Percentiles rank a stretch among this genome's conserved stretches.
phyloP scores from a whole-genome alignment of 1,284 basidiomycete genomes.

The Pascua guehoae region DNA sequence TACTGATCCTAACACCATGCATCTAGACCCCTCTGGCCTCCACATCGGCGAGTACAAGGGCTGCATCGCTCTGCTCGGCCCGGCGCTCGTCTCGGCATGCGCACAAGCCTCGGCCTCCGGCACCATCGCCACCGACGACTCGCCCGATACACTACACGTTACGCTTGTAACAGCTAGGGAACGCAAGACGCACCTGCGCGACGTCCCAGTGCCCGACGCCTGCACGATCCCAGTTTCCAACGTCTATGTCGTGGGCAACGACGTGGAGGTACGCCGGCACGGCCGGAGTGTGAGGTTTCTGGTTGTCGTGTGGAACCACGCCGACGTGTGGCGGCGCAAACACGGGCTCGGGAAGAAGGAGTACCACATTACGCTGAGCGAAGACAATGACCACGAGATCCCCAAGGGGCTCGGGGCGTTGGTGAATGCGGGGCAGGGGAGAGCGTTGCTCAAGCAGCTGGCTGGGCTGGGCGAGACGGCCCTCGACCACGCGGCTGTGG shows the following conservation, averaged over 20 bases:
- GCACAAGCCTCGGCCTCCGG: too few relatives aligned
- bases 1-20: not conserved
- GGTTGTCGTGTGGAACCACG: conserved; percentile 59
- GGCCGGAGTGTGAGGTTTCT: conserved; percentile 49
- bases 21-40: not conserved
- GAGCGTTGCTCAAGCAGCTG: conserved; percentile 49
- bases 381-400: conserved; percentile 51
- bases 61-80: conserved; percentile 12
- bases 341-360: conserved; percentile 55
- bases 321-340: conserved; percentile 54
- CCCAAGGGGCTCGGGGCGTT: conserved; percentile 48
- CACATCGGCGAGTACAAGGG: conserved; percentile 8
- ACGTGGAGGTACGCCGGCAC: conserved; percentile 8
- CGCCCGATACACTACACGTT: not conserved
- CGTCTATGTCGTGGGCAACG: conserved; percentile 5
- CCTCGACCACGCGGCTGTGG: conserved; percentile 45
- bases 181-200: not conserved
- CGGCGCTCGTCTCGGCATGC: not conserved
- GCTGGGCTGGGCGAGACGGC: conserved; percentile 48
- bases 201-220: not conserved
- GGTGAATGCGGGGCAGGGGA: conserved; percentile 26
- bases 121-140: not conserved
- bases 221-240: not conserved
- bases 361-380: conserved; percentile 58
- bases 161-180: not conserved